Base-by-base conservation (phyloP, 805 yeast genomes). In the Peterozyma toletana region DNA sequence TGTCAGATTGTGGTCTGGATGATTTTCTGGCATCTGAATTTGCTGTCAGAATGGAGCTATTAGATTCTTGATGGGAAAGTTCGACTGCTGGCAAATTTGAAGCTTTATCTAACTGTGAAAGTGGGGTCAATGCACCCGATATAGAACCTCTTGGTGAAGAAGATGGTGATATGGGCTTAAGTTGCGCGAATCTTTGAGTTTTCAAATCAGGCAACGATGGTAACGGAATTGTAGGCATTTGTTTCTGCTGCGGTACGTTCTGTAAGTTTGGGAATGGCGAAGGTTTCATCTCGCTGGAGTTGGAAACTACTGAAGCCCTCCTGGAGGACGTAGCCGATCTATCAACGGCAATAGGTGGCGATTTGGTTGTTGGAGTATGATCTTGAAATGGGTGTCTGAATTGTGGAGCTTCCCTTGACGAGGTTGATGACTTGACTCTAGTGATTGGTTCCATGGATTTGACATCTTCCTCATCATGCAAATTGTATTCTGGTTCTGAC, bases 361-460 rank as follows among this genome's bases (percentile, higher is more conserved):
- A 31, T 14, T 13, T 13, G 34, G 13, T 4, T 3, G 4, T 31
- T 9, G 5, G 5, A 14, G 15, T 14, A 31, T 31, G 13, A 1
- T 81, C 86, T 55, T 81, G 87, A 55, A 83, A 84, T 0, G 91
- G 91, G 13, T 78, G 66, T 54, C 93, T 69, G 56, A 84, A 84
- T 39, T 65, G 72, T 2, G 84, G 85, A 1, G 70, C 64, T 5
- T 67, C 75, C 29, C 33, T 33, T 36, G 31, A 31, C 5, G 11
- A 34, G 34, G 29, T 35, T 15, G 35, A 34, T 27, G 14, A n/a
- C 9, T 15, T 21, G 16, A 21, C 41, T 29, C 18, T 30, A 33
- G 14, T 21, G n/a, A 21, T 29, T 39, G 16, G 41, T 27, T 31
- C 34, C 21, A 39, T 27, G 15, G 34, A 31, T 13, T 11, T 31